A percentile compares a stretch with the other conserved stretches of the same genome.
phyloP scores from a whole-genome alignment of 1,284 basidiomycete species.

The Puccinia horiana region DNA sequence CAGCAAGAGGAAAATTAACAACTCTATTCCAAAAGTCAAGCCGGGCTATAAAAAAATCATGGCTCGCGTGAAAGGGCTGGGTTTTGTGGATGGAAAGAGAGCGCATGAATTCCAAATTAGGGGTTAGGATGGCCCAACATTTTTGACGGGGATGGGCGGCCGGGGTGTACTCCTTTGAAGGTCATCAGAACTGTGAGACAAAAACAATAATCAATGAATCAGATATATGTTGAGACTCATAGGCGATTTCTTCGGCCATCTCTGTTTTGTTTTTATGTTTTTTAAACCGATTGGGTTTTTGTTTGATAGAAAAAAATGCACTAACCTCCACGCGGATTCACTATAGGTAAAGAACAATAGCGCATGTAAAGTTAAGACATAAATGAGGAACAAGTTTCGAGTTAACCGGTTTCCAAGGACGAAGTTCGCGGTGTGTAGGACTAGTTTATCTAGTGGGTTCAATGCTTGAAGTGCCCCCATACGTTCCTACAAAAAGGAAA shows the following conservation, averaged over 20 bases:
- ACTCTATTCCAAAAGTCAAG: no score
- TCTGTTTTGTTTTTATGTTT: background rate
- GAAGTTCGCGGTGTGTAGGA: conserved; percentile 78
- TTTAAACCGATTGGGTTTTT: background rate
- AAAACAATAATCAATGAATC: background rate
- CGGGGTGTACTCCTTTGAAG: background rate
- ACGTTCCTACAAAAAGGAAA: conserved; percentile 71
- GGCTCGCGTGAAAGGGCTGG: background rate
- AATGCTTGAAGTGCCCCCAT: conserved; percentile 84
- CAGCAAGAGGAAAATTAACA: no score
- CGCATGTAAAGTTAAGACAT: conserved; percentile 75
- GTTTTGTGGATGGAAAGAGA: background rate
- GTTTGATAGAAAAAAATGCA: background rate
- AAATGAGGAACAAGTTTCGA: conserved; percentile 73
- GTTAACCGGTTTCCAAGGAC: conserved; percentile 78
- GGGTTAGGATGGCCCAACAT: background rate
- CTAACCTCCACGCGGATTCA: conserved; percentile 60
- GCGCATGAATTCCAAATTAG: background rate
- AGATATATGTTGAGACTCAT: background rate
- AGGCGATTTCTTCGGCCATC: background rate
- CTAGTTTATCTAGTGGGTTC: conserved; percentile 84
- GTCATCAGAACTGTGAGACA: conserved; percentile 1
- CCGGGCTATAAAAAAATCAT: no score
- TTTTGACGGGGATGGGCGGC: conserved; percentile 1
- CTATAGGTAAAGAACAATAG: conserved; percentile 74